Conservation (phyloP, 169 alveolate species). For the Pseudocohnilembus persalinus region DNA sequence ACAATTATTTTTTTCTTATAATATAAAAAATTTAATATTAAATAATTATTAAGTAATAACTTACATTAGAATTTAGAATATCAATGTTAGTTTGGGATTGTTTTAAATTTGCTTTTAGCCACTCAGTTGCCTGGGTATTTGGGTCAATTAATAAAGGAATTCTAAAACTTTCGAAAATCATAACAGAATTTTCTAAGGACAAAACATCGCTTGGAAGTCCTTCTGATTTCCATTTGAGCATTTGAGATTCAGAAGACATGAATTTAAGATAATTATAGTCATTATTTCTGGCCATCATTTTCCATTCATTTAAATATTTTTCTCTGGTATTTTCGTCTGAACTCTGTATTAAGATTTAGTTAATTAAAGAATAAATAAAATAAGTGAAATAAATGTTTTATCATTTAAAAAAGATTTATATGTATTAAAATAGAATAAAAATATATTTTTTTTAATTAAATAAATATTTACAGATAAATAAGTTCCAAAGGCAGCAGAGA, state of each 20-base stretch:
- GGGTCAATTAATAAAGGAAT: constrained; percentile 92
- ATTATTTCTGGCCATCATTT: constrained; percentile 49
- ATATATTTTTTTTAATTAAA: no score
- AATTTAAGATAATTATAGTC: constrained; percentile 70
- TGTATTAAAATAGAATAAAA: neutral
- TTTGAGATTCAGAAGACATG: constrained; percentile 85
- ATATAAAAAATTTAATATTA: neutral
- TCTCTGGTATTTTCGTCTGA: constrained; percentile 81
- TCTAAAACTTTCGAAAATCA: constrained; percentile 68
- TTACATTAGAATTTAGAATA: constrained; percentile 7
- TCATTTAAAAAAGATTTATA: no score
- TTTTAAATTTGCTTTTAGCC: constrained; percentile 79
- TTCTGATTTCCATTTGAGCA: constrained; percentile 88
- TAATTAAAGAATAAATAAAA: no score
- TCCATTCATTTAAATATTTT: constrained; percentile 68
- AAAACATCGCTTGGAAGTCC: constrained; percentile 91
- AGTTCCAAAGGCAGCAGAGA: constrained; percentile 85
- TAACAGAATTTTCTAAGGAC: constrained; percentile 88
- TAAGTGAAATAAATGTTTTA: no score
- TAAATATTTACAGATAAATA: constrained; percentile 78
- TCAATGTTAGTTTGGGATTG: neutral
- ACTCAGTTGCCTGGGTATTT: constrained; percentile 87
- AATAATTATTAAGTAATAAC: no score
- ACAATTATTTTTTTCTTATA: no score
- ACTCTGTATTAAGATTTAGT: neutral